Evolutionary conservation across 192 early-diverging fungal species (phyloP), one percentile per base, ranked within the genome.

Genomic region (Nowakowskiella sp.): DNA sequence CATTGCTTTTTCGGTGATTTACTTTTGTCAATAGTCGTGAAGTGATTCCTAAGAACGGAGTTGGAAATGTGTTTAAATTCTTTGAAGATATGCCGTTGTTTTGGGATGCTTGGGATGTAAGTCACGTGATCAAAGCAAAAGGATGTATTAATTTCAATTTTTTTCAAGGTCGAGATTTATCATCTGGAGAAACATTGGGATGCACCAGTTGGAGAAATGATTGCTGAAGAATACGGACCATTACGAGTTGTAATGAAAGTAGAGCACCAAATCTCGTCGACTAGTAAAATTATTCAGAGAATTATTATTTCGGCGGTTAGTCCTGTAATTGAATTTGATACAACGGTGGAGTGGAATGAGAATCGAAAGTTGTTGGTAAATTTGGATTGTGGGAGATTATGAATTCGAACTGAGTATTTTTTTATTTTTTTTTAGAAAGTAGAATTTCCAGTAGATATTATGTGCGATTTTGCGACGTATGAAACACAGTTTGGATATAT

Each of bases 401-500:
- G 0, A 44, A 16, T 32, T 1, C 30, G 3, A 2, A 10, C 25
- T 49, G 19, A 21, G 32, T 42, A 22, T 13, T 16, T 24, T 59
- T 24, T 61, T n/a, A 47, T 5, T n/a, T n/a, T n/a, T n/a, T 6
- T 44, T 47, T 54, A 88, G 83, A 96, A 97, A 82, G 88, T 90
- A 1, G 88, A 91, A 49, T 97, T 97, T 65, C 77, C 87, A 0
- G 82, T 90, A 71, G 85, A 94, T 59, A 84, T 99, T 28, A 44
- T 58, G 42, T 77, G 79, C 45, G 92, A 99, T 63, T 45, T 68
- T 31, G 89, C 88, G 28, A 99, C 93, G 0, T 99, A 95, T 61
- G 94, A 99, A 56, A 90, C 91, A 7, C 92, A 94, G 64, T 95
- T 88, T 72, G 94, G 94, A 6, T 83, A 80, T 16, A 68, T 96